phyloP scores from a whole-genome alignment of 306 rosid genomes.

The Astragalus membranaceus region DNA sequence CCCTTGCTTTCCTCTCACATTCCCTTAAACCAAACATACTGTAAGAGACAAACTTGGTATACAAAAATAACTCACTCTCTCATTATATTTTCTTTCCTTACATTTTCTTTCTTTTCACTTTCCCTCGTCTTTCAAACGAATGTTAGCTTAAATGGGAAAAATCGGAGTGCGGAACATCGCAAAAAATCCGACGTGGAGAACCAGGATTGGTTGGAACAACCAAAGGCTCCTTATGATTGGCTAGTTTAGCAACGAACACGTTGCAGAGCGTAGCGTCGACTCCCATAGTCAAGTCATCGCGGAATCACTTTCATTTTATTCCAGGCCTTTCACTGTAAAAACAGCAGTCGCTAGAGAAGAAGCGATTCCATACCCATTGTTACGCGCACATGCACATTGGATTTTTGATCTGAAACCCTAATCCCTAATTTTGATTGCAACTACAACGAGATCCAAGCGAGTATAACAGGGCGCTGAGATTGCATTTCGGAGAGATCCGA shows the following conservation, averaged over 20 bases:
- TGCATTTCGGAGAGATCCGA: conserved; percentile 29
- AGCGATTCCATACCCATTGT: not conserved
- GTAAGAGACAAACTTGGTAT: too few species aligned
- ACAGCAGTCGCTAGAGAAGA: not conserved
- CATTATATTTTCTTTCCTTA: too few species aligned
- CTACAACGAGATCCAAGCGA: conserved; percentile 10
- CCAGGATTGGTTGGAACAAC: conserved; percentile 29
- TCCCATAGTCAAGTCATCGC: conserved; percentile 18
- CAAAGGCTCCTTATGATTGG: conserved; percentile 46
- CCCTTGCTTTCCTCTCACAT: too few species aligned
- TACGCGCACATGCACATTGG: not conserved
- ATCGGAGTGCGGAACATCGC: not conserved
- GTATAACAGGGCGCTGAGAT: conserved; percentile 8
- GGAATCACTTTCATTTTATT: conserved; percentile 13
- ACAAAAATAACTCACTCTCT: too few species aligned
- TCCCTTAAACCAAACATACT: too few species aligned
- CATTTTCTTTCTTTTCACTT: too few species aligned
- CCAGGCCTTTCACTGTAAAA: not conserved
- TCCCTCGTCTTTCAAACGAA: too few species aligned
- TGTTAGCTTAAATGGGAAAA: not conserved
- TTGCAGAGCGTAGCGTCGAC: conserved; percentile 31
- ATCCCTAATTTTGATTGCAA: not conserved
- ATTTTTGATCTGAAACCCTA: conserved; percentile 11
- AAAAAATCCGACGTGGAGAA: conserved; percentile 21
- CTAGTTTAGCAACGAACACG: conserved; percentile 46